Evolutionary conservation across 805 yeast species (phyloP), one percentile per base, ranked within the genome.

Genomic region (Teunomyces tritomae): DNA sequence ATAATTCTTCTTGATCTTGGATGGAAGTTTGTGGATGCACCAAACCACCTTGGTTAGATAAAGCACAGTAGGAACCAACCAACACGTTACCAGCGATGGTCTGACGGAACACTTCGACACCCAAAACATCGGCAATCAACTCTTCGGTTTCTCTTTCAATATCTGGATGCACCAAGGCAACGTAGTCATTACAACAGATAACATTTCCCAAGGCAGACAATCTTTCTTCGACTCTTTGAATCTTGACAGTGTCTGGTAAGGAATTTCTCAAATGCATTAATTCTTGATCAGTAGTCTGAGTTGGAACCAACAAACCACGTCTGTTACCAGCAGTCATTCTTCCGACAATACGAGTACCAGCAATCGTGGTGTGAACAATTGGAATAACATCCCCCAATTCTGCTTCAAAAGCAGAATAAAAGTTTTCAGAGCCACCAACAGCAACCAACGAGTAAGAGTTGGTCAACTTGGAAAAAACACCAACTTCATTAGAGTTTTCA

Each of bases 131-230:
- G 40, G 98, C 96, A 65, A 94, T 94, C 59, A 94, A 76, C 75
- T 94, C 99, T 74, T 94, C 99, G 45, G 99, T 94, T 73, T 94
- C 99, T 67, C 99, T 85, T 77, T 94, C 99, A 56, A 94, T 89
- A 74, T 94, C 99, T 44, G 99, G 99, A 71, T 94, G 99, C 46
- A 94, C 99, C 56, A 94, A 80, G 3, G 99, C 99, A 59, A 95
- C 99, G 67, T 94, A 94, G 70, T 94, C 99, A 71, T 94, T 94
- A 74, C 98, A 92, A 73, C 98, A 92, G 63, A 94, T 90, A 53
- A 94, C 99, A 61, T 94, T 94, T 61, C 99, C 99, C 56, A 94
- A 75, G 10, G 99, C 99, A 45, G 96, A 87, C 54, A 94, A 77
- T 66, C 99, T 84, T 75, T 94, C 99, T 73, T 94, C 99, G 34